Percentiles rank a stretch among this genome's conserved stretches.
Conservation (phyloP, 352 stramenopile species). For the Phytophthora chlamydospora region DNA sequence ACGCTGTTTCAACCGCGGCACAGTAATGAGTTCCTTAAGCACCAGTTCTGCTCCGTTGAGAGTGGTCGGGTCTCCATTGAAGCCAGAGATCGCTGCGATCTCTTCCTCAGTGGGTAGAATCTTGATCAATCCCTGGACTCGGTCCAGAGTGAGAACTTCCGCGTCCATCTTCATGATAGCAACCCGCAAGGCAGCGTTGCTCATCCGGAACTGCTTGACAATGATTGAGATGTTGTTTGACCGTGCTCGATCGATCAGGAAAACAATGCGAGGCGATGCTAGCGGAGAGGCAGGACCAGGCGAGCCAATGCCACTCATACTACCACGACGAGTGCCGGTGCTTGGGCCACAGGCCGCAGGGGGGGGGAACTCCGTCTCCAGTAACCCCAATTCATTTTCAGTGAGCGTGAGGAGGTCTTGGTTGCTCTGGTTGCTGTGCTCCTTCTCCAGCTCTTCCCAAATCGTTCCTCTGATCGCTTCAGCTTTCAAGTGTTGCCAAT, state of each 20-base stretch:
- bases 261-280: conserved; percentile 65
- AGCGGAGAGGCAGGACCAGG: conserved; percentile 54
- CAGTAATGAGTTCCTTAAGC: conserved; percentile 79
- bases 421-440: conserved; percentile 62
- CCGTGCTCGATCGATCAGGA: conserved; percentile 72
- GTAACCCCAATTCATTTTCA: conserved; percentile 51
- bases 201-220: conserved; percentile 95
- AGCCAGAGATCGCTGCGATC: conserved; percentile 68
- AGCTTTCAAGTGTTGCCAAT: conserved; percentile 74
- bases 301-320: conserved; percentile 46
- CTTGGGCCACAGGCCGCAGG: conserved; percentile 46
- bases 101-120: conserved; percentile 91
- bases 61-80: conserved; percentile 61
- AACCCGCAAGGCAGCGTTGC: conserved; percentile 74
- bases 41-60: conserved; percentile 82
- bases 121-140: conserved; percentile 84
- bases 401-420: conserved; percentile 49
- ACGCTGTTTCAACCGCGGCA: conserved; percentile 71
- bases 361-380: conserved; percentile 73
- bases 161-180: conserved; percentile 87
- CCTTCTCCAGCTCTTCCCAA: conserved; percentile 77
- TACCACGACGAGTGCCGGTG: conserved; percentile 47
- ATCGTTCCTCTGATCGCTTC: conserved; percentile 75
- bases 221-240: conserved; percentile 96
- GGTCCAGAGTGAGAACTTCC: conserved; percentile 78